phyloP scores from a whole-genome alignment of 2,329 filamentous ascomycete species.

The Didymella glomerata region DNA sequence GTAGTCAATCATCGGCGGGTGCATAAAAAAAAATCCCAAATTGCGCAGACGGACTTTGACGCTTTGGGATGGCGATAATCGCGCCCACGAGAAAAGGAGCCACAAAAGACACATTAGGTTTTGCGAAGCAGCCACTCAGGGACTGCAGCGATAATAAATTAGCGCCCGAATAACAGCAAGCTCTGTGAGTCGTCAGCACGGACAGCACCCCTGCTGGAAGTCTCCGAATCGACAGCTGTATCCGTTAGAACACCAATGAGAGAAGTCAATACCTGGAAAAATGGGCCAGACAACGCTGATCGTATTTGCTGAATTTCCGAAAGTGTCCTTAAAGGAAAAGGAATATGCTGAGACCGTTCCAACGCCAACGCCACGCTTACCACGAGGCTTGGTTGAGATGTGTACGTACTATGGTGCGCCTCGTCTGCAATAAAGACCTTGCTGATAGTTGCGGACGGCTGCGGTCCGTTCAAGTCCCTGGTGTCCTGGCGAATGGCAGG shows the following conservation, averaged over 20 bases:
- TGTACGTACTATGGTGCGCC: conserved; percentile 26
- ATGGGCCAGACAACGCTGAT: conserved; percentile 48
- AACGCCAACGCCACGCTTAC: conserved; percentile 34
- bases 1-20: conserved; percentile 39
- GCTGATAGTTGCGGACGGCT: conserved; percentile 42
- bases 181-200: conserved; percentile 44
- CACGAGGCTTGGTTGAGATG: conserved; percentile 34
- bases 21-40: conserved; percentile 46
- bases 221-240: conserved; percentile 46
- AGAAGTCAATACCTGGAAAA: conserved; percentile 34
- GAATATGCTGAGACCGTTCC: conserved; percentile 43
- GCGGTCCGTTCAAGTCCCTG: conserved; percentile 41
- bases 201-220: conserved; percentile 43
- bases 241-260: conserved; percentile 44
- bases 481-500: conserved; percentile 44
- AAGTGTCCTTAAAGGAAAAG: conserved; percentile 48
- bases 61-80: conserved; percentile 44
- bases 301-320: conserved; percentile 51
- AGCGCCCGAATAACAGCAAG: conserved; percentile 47
- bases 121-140: conserved; percentile 47
- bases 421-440: conserved; percentile 34
- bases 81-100: conserved; percentile 42
- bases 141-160: conserved; percentile 41
- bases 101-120: conserved; percentile 48
- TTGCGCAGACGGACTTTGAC: conserved; percentile 45